Evolutionary conservation across 2,329 filamentous ascomycete species (phyloP).

Genomic region (Apiospora koreana): DNA sequence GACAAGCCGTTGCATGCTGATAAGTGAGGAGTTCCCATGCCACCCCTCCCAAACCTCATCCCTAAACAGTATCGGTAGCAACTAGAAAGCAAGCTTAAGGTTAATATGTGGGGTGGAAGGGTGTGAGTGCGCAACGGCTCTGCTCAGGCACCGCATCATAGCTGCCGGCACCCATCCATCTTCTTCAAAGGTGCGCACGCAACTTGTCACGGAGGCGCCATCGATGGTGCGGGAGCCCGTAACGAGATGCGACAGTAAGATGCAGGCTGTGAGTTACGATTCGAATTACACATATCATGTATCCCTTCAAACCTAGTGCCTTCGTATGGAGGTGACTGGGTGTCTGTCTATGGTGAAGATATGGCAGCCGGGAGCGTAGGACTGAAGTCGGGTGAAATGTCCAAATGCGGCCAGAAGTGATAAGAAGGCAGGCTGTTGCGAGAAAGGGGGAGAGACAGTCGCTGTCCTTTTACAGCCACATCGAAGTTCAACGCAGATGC

Average conservation of each 20-base stretch:
- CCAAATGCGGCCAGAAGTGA: neutral
- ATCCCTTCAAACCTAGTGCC: neutral
- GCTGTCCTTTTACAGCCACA: neutral
- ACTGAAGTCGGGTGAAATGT: neutral
- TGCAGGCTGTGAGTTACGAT: neutral
- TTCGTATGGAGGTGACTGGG: neutral
- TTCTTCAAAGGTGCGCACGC: neutral
- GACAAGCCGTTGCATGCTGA: neutral
- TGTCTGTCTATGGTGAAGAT: no score
- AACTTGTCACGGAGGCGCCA: no score
- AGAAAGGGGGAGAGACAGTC: no score
- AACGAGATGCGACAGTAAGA: no score
- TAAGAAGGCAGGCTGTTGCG: neutral
- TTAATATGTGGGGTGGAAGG: neutral
- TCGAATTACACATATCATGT: neutral
- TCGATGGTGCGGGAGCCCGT: no score
- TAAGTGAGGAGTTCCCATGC: conserved; percentile 3
- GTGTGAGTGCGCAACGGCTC: neutral
- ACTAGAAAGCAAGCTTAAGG: neutral
- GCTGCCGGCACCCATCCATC: neutral
- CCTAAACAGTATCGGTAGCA: neutral
- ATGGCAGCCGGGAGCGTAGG: neutral
- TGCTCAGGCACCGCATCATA: neutral
- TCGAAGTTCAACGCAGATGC: neutral
- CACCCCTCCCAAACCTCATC: neutral